Conservation (phyloP, 768 basidiomycete genomes). For the Chalciporus piperatus region DNA sequence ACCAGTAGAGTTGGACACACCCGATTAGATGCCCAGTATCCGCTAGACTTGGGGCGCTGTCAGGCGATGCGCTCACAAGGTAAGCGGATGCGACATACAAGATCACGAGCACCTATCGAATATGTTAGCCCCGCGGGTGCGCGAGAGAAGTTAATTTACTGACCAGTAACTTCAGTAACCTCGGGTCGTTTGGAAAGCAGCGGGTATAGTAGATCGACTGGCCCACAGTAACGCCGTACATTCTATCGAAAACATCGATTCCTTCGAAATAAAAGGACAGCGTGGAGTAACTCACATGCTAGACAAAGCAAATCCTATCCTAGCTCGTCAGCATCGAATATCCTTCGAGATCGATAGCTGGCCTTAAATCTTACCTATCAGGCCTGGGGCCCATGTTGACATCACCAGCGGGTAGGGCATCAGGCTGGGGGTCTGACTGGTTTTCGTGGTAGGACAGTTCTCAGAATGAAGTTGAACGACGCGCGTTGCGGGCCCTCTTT, state of each 20-base stretch:
- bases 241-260: background rate
- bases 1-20: background rate
- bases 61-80: background rate
- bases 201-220: slow-evolving; percentile 5
- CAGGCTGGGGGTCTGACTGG: too few species aligned
- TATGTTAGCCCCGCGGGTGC: too few species aligned
- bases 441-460: too few species aligned
- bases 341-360: background rate
- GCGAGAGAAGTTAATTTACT: background rate
- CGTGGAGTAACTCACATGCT: background rate
- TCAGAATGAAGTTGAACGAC: too few species aligned
- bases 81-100: background rate
- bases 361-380: slow-evolving; percentile 5
- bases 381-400: background rate
- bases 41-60: background rate
- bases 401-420: background rate
- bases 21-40: slow-evolving; percentile 6
- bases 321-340: background rate
- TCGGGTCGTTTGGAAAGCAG: slow-evolving; percentile 12
- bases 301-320: slow-evolving; percentile 3
- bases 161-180: slow-evolving; percentile 4
- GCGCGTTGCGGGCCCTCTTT: too few species aligned
- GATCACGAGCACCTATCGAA: background rate
- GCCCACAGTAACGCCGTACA: slow-evolving; percentile 15
- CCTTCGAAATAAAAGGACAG: background rate